phyloP scores from a whole-genome alignment of 164 flowering plant species.

The Protea cynaroides region DNA sequence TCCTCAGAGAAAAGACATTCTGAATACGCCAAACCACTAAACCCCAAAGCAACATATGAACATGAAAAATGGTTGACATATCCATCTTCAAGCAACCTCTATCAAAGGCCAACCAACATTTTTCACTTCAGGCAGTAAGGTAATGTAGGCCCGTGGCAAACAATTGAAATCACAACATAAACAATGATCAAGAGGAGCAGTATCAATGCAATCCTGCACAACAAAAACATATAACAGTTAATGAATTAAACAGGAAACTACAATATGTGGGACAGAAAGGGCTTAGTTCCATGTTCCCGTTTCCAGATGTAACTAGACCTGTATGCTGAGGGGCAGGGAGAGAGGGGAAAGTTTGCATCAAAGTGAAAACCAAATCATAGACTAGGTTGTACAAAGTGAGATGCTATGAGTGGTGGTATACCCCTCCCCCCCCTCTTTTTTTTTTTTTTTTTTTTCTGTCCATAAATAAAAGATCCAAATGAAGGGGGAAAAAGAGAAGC shows the following conservation, averaged over 20 bases:
- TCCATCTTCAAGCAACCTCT: background rate
- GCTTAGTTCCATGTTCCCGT: background rate
- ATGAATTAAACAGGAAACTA: background rate
- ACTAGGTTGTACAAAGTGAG: background rate
- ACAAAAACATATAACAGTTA: background rate
- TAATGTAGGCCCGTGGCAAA: constrained; percentile 40
- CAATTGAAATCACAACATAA: constrained; percentile 38
- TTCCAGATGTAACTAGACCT: background rate
- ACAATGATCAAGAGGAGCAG: constrained; percentile 30
- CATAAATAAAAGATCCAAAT: too few species aligned
- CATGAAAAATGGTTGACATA: background rate
- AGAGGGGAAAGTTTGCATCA: background rate
- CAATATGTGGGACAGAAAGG: too few species aligned
- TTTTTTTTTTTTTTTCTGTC: too few species aligned
- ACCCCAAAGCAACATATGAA: background rate
- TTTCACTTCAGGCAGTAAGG: constrained; percentile 36
- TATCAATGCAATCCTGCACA: constrained; percentile 37
- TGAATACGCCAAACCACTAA: background rate
- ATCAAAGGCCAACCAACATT: background rate
- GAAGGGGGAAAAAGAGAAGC: too few species aligned
- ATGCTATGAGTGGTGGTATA: background rate
- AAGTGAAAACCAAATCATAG: background rate
- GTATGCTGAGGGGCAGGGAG: background rate
- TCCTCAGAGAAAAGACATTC: background rate
- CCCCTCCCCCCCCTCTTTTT: too few species aligned